Base-by-base conservation (phyloP, 2,329 filamentous ascomycete species). In the Clarireedia hainanense region DNA sequence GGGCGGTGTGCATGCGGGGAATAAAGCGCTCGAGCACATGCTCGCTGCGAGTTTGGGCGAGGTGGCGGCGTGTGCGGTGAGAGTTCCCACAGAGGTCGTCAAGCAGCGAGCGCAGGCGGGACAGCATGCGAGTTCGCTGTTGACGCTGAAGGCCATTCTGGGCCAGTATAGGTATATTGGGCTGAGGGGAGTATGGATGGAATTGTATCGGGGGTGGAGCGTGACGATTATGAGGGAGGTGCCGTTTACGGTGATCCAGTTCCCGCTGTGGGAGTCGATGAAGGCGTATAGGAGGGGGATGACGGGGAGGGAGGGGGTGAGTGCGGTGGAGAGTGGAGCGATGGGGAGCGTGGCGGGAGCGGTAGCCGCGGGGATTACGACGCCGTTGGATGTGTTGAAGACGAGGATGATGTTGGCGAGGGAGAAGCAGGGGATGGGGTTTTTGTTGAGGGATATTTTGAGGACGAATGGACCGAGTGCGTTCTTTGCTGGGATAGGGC, bases 201-300 rank as follows among this genome's bases (percentile, higher is more conserved):
- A 96, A 73, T 73, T 99, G 55, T 99, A 99, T 72, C 80, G 94
- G 37, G 94, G 95, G 1, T 96, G 91, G 80, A 81, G 84, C 17
- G 91, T 97, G 64, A 99, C 94, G 1, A 85, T 99, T 52, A 86
- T 96, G 74, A 84, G 94, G 57, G 94, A 99, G 76, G 91, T 99
- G 59, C 94, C 94, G 4, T 99, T 99, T 68, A 97, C 95, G 2
- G 85, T 96, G 9, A 88, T 99, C 60, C 94, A 99, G 72, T 99
- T 99, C 70, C 94, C 94, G 47, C 79, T 99, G 60, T 99, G 94
- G 94, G 94, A 99, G 73, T 84, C 80, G 4, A 81, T 97, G 79
- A 97, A 96, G 78, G 76, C 77, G 43, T 89, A 82, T 80, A 77
- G 84, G 5, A 72, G 78, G 45, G 65, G 73, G 42, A 70, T 66